Evolutionary conservation across 2,329 filamentous ascomycete genomes (phyloP).

Genomic region (Pseudogymnoascus sp.): DNA sequence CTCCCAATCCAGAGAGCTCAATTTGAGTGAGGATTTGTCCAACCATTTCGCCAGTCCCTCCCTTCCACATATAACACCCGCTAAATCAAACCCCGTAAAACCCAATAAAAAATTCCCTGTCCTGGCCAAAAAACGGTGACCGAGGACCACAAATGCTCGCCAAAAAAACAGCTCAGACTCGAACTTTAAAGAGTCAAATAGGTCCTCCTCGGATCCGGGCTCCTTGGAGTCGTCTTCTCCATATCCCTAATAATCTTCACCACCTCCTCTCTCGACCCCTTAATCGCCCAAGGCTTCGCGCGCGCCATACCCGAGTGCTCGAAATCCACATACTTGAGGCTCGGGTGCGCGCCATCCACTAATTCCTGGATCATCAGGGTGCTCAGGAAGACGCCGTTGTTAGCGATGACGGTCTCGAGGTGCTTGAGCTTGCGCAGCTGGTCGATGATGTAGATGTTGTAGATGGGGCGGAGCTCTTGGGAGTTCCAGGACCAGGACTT

Average conservation of each 20-base stretch:
- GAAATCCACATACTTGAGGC: conserved; percentile 16
- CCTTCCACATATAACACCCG: neutral
- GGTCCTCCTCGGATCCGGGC: neutral
- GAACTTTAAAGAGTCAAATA: neutral
- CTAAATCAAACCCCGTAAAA: neutral
- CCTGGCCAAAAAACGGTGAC: neutral
- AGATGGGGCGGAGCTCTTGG: conserved; percentile 12
- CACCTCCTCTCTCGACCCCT: conserved; percentile 14
- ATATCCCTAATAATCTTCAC: conserved; percentile 11
- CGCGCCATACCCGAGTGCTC: conserved; percentile 16
- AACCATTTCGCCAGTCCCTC: neutral
- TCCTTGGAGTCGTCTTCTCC: neutral
- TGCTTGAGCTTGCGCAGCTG: conserved; percentile 11
- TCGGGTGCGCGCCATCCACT: neutral
- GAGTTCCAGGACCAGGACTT: conserved; percentile 14
- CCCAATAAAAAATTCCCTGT: neutral
- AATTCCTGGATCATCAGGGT: conserved; percentile 10
- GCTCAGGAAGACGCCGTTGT: conserved; percentile 14
- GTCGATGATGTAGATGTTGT: conserved; percentile 15
- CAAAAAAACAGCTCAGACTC: neutral
- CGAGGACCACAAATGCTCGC: neutral
- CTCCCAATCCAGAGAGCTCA: neutral
- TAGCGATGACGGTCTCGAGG: conserved; percentile 15
- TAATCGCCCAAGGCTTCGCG: conserved; percentile 15
- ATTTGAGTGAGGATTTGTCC: neutral